phyloP scores from a whole-genome alignment of 2,329 filamentous ascomycete species.

The Rugonectria rugulosa region DNA sequence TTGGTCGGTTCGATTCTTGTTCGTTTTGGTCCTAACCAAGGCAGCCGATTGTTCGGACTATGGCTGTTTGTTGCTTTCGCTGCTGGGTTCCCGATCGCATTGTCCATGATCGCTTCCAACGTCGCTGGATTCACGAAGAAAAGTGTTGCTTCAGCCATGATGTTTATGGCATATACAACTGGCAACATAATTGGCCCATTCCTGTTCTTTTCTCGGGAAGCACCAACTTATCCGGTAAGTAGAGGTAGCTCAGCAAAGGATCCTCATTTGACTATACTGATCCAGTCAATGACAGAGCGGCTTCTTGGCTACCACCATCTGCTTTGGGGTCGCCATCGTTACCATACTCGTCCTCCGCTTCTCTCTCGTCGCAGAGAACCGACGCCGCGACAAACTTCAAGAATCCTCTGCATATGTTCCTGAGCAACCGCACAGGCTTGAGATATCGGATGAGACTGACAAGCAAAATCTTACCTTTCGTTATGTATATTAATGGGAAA shows the following conservation, averaged over 20 bases:
- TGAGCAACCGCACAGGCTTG: background rate
- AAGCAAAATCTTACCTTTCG: conserved; percentile 28
- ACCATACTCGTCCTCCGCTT: conserved; percentile 27
- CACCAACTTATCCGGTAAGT: conserved; percentile 31
- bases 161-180: conserved; percentile 33
- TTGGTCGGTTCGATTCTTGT: conserved; percentile 30
- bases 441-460: conserved; percentile 33
- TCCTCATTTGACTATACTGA: rapidly evolving
- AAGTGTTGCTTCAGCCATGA: conserved; percentile 32
- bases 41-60: conserved; percentile 23
- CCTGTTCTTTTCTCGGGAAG: conserved; percentile 30
- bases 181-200: conserved; percentile 35
- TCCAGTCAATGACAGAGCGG: conserved; percentile 19
- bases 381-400: conserved; percentile 24
- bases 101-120: conserved; percentile 33
- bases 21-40: conserved; percentile 27
- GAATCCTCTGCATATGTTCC: background rate
- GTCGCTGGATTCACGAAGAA: conserved; percentile 36
- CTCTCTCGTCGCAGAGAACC: conserved; percentile 25
- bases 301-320: conserved; percentile 31
- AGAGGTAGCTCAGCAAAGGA: rapidly evolving
- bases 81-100: conserved; percentile 27
- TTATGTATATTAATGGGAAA: conserved; percentile 33
- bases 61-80: conserved; percentile 33
- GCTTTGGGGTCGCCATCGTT: conserved; percentile 27